Evolutionary conservation across 1,284 basidiomycete genomes (phyloP).

Genomic region (Malassezia slooffiae): DNA sequence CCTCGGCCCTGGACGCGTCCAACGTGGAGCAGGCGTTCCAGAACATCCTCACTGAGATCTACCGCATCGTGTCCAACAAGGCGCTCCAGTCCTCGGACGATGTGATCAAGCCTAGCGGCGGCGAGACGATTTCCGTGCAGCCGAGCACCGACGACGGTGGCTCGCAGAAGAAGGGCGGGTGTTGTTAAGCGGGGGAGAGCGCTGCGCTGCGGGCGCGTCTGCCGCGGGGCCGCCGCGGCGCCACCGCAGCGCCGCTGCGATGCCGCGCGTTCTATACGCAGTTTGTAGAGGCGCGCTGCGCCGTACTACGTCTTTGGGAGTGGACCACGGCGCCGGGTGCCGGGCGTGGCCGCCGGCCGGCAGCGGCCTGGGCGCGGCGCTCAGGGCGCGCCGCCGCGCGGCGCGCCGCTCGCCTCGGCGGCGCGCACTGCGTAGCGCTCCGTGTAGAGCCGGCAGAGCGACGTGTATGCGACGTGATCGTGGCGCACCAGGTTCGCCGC

Average conservation of each 20-base stretch:
- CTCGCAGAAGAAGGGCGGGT: constrained; percentile 44
- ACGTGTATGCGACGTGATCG: constrained; percentile 24
- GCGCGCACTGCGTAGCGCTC: constrained; percentile 3
- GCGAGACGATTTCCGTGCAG: constrained; percentile 47
- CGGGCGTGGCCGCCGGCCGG: too few species aligned
- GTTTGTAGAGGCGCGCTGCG: too few species aligned
- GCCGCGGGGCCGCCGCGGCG: too few species aligned
- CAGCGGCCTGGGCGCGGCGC: too few species aligned
- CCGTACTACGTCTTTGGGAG: too few species aligned
- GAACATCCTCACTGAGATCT: constrained; percentile 66
- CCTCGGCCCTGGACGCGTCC: constrained; percentile 95
- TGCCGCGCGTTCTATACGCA: too few species aligned
- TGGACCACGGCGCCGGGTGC: too few species aligned
- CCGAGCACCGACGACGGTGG: constrained; percentile 44
- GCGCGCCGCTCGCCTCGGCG: too few species aligned
- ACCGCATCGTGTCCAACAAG: constrained; percentile 47
- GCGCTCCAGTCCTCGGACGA: constrained; percentile 45
- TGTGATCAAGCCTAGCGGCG: constrained; percentile 44
- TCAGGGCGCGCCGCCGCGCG: too few species aligned
- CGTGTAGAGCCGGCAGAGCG: constrained; percentile 31
- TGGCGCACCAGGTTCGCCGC: constrained; percentile 33
- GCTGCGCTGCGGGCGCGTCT: too few species aligned
- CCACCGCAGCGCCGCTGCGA: too few species aligned
- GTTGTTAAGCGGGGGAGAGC: constrained; percentile 39
- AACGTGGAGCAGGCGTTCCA: constrained; percentile 93